Evolutionary conservation across 2,329 filamentous ascomycete genomes (phyloP), one percentile per base, ranked within the genome.

Genomic region (Mycocentrospora acerina): DNA sequence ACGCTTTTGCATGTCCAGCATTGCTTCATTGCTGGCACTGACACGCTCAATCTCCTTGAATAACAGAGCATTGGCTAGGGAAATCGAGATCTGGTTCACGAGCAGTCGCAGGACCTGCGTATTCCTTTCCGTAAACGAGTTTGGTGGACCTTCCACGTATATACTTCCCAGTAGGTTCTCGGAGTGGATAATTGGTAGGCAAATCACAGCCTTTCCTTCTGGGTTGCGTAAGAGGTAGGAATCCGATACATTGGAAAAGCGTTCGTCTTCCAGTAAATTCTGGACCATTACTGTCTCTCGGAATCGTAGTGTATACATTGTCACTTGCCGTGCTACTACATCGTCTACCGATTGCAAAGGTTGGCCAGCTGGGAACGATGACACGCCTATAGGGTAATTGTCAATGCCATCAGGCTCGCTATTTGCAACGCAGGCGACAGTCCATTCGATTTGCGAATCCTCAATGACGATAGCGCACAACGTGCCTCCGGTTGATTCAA

Each of bases 121-220:
- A 25, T 77, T 75, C 16, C 86, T 78, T 60, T 90, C 85, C 0
- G 86, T 90, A 53, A 91, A 90, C 0, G 83, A 85, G 16, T 85
- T 84, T 0, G 86, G 82, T 29, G 85, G 77, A 80, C 86, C 86
- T 67, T 90, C 86, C 3, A 90, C 78, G 53, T 90, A 90, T 12
- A 90, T 73, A 12, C 86, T 82, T 1, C 87, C 87, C 9, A 90
- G 74, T 4, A 90, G 74, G 35, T 85, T 83, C 22, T 79, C 77
- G 4, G 84, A 86, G 60, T 90, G 86, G 31, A 82, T 74, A 40
- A 91, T 90, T 0, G 87, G 87, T 26, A 90, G 81, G n/a, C 85
- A 83, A 43, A 91, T 90, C 43, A 90, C 81, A 3, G 85, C 82
- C 57, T 83, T 86, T 53, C 86, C 85, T 24, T 78, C 70, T 0